phyloP scores from a whole-genome alignment of 345 rosid genomes.

The Mangifera indica region DNA sequence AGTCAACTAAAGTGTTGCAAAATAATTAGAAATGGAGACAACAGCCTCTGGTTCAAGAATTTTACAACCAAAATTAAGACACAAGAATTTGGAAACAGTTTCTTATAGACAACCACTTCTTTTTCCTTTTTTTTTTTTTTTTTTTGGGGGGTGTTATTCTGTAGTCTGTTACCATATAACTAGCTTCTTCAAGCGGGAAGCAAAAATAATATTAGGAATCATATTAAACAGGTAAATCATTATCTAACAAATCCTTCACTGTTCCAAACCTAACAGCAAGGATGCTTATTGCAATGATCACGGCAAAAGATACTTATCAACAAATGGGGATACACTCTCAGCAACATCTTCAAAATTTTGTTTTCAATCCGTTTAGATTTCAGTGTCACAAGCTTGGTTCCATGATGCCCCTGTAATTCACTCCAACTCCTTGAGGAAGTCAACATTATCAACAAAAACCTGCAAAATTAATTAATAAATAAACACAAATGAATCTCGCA shows the following conservation, averaged over 20 bases:
- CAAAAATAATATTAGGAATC: not conserved
- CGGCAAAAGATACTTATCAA: constrained; percentile 27
- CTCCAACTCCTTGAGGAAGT: constrained; percentile 86
- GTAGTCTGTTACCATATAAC: not conserved
- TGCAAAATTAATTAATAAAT: constrained; percentile 22
- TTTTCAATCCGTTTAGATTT: constrained; percentile 15
- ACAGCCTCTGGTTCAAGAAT: not conserved
- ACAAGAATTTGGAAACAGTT: not conserved
- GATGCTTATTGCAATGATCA: constrained; percentile 15
- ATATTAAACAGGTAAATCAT: constrained; percentile 14
- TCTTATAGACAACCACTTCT: too few relatives aligned
- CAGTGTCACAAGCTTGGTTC: constrained; percentile 9
- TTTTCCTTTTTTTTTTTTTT: too few relatives aligned
- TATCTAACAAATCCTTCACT: constrained; percentile 23
- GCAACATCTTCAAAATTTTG: constrained; percentile 7
- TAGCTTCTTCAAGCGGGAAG: constrained; percentile 7
- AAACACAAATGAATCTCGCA: not conserved
- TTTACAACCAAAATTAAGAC: not conserved
- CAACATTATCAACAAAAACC: constrained; percentile 94
- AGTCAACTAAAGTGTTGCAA: too few relatives aligned
- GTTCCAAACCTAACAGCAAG: constrained; percentile 17
- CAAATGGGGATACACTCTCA: constrained; percentile 24
- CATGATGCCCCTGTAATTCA: constrained; percentile 38
- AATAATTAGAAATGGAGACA: too few relatives aligned
- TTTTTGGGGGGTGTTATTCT: too few relatives aligned